Evolutionary conservation across 495 filamentous ascomycete genomes (phyloP), one percentile per base, ranked within the genome.

Genomic region (Lasiosphaeria hispida): DNA sequence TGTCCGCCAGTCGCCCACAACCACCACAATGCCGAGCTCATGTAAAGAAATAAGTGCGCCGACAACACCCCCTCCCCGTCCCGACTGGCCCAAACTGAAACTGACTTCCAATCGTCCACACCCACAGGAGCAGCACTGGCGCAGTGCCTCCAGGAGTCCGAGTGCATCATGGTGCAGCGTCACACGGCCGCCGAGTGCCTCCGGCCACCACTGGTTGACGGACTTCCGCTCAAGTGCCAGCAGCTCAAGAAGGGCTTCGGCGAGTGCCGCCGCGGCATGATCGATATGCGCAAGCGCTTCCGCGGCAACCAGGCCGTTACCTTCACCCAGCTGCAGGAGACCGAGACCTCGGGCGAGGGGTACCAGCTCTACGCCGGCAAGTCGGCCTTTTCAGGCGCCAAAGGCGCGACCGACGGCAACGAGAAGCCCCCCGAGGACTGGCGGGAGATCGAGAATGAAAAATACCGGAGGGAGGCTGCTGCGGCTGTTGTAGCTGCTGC

Each of bases 271-370:
- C 88, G 92, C 54, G 94, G 95, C 49, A 84, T 95, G 85, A 84
- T 97, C 66, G 94, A 98, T 75, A 98, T 98, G 95, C 88, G 95
- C 68, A 98, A 98, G 74, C 87, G 95, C 18, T 97, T 98, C 77
- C 83, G 95, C 42, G 95, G 94, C n/a, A 97, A 98, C 75, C 82
- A 89, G 62, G 92, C 94, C 43, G 80, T 96, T 60, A 79, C 83
- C 23, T 80, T 88, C 30, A 62, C 65, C 39, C 74, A 76, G 47
- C 76, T 84, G 59, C 85, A 92, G 64, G 80, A 88, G 47, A 78
- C 76, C 38, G 83, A 81, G 35, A 75, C 78, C 42, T 68, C 75
- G 17, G 71, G 73, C 47, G 78, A 79, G 17, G 77, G 78, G 6
- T 78, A 80, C 55, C 88, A 92, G 70, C 69, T 97, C 48, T 97